phyloP scores from a whole-genome alignment of 345 rosid species.

The Citrus sinensis region DNA sequence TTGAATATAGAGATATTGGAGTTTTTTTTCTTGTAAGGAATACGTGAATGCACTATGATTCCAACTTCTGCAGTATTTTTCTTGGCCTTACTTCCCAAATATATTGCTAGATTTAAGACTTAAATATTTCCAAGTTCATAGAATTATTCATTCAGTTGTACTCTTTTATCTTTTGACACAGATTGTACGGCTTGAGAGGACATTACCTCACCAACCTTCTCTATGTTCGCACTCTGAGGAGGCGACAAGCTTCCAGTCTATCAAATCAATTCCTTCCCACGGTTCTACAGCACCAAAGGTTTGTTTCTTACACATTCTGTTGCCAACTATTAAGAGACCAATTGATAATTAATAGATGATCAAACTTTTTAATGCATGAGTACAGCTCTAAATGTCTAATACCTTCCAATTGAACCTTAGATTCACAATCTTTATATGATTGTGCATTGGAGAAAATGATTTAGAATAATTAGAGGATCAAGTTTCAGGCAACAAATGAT shows the following conservation, averaged over 20 bases:
- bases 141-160: background rate
- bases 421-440: background rate
- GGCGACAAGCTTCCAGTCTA: constrained; percentile 20
- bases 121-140: background rate
- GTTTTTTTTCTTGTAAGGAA: background rate
- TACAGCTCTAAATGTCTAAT: background rate
- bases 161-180: constrained; percentile 16
- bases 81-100: background rate
- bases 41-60: background rate
- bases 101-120: background rate
- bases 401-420: background rate
- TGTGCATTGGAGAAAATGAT: background rate
- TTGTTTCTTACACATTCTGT: background rate
- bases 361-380: background rate
- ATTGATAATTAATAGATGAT: background rate
- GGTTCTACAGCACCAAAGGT: constrained; percentile 38
- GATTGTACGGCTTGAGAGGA: constrained; percentile 43
- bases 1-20: background rate
- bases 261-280: constrained; percentile 25
- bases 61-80: background rate
- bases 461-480: background rate
- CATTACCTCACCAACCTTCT: constrained; percentile 27
- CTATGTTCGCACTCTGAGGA: constrained; percentile 23
- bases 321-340: background rate
- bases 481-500: background rate